These are phyloP conservation scores for Candida maesae DNA, from an alignment of 805 yeast genomes.

Conservation along the genomic window DNA sequence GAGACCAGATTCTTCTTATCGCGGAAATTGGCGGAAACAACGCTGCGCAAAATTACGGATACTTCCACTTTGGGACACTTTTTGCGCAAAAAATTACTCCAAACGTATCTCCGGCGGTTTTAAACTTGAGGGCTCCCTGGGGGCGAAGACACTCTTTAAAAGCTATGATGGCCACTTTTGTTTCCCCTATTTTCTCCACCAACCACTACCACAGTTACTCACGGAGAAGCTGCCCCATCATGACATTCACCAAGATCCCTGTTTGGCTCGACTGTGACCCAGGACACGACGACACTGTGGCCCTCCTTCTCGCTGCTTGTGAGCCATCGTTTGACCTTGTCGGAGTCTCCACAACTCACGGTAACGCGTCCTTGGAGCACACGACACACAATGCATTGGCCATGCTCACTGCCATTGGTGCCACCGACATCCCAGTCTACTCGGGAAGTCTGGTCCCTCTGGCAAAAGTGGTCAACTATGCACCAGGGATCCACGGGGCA, in stretches of 20 bases:
- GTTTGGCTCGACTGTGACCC: constrained; percentile 92
- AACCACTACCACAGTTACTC: background rate
- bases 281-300: constrained; percentile 85
- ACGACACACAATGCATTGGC: constrained; percentile 71
- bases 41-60: no score
- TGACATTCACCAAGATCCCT: constrained; percentile 40
- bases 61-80: no score
- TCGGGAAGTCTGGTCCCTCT: constrained; percentile 63
- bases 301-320: constrained; percentile 58
- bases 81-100: no score
- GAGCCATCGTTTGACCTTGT: constrained; percentile 42
- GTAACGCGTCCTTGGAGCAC: constrained; percentile 39
- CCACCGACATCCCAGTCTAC: constrained; percentile 54
- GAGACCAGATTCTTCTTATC: no score
- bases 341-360: constrained; percentile 37
- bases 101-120: background rate
- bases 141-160: no score
- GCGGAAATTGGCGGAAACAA: no score
- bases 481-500: constrained; percentile 67
- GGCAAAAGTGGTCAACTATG: constrained; percentile 43
- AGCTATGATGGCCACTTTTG: no score
- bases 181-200: background rate
- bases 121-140: background rate
- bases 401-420: constrained; percentile 51
- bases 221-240: background rate